Base-by-base conservation (phyloP, 345 rosid species). In the Aethionema arabicum region DNA sequence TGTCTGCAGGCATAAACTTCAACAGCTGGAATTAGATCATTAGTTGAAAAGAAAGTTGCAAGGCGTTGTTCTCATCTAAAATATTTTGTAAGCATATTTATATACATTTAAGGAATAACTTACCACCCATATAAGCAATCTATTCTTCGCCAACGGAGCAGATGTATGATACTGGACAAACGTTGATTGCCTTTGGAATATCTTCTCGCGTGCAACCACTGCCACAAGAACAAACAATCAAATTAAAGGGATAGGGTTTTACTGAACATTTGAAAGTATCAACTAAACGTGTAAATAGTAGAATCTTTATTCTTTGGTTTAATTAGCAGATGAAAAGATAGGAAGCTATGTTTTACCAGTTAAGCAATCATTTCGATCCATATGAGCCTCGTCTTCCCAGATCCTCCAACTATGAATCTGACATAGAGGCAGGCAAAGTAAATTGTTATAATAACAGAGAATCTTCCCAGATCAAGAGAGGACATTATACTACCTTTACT, bases 371-470 rank as follows among this genome's bases (percentile, higher is more conserved):
- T 77, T 78, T 27, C 65, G 76, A 58, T 85, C 92, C 82, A 43
- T 68, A 60, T 61, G 90, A 76, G 88, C 95, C 71, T 75, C 84
- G 7, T 80, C 86, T 74, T 90, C 97, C 95, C 95, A 90, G 11
- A 35, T 68, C 66, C 87, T 82, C 97, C 97, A 90, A 69, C 90
- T 75, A 72, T 85, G 95, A 71, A 87, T 80, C 97, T 90, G 83
- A 40, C 32, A 77, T 69, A 59, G 13, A 52, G 40, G 42, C 10
- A 39, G 21, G 6, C 41, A 13, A 53, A 52, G 14, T 40, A 27
- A 13, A 35, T 7, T 46, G 36, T 4, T 14, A 33, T 14, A 33
- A 39, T 16, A 11, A 32, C 11, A 32, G 9, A 35, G 35, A 11
- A 32, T 52, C 10, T 0, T 14, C 38, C 6, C 32, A 40, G n/a